Percentiles rank a stretch among this genome's conserved stretches.
phyloP scores from a whole-genome alignment of 2,329 filamentous ascomycete genomes.

The Epichloe glyceriae region DNA sequence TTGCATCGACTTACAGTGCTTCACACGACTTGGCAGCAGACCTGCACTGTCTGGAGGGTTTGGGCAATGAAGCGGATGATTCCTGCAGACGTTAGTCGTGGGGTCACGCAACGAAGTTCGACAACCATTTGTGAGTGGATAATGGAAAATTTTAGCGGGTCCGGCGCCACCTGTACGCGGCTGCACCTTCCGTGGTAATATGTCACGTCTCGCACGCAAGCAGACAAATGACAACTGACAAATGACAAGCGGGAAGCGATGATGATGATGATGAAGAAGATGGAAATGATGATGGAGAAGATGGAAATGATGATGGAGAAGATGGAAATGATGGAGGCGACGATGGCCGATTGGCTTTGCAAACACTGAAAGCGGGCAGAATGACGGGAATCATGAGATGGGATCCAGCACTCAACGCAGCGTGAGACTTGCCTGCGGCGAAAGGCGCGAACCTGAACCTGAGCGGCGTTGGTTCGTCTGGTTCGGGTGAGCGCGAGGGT shows the following conservation, averaged over 20 bases:
- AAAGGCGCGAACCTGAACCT: not conserved
- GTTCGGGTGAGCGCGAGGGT: not conserved
- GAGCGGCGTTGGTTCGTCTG: not conserved
- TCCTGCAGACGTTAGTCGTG: slow-evolving; percentile 8
- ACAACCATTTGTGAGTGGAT: no score
- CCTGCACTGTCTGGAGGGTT: not conserved
- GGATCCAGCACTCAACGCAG: not conserved
- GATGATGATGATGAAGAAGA: not conserved
- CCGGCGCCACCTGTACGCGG: not conserved
- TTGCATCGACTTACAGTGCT: not conserved
- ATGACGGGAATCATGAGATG: not conserved
- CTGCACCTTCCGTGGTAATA: not conserved
- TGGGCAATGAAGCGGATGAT: slow-evolving; percentile 6
- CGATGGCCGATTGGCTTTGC: not conserved
- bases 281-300: not conserved
- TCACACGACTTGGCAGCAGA: not conserved
- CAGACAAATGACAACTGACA: not conserved
- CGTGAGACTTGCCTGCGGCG: not conserved
- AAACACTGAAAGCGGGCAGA: not conserved
- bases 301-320: not conserved
- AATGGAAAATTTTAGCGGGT: not conserved
- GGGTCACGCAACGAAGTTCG: not conserved
- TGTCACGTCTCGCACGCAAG: not conserved
- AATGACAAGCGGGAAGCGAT: no score
- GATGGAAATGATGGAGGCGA: not conserved